Percentiles rank a stretch among this genome's conserved stretches.
phyloP scores from a whole-genome alignment of 306 rosid species.

The Astragalus glycyphyllos region DNA sequence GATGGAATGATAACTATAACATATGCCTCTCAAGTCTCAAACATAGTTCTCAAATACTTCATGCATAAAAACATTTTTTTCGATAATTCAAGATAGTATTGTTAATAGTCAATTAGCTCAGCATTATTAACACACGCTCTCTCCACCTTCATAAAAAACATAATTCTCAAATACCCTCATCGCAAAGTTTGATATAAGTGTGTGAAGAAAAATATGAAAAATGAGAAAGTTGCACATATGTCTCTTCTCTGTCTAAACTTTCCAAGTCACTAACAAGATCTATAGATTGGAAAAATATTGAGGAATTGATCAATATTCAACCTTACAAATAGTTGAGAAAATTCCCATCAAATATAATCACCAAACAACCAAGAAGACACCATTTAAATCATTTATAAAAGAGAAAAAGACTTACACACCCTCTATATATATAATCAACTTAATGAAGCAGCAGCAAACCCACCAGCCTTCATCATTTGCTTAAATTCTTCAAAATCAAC shows the following conservation, averaged over 20 bases:
- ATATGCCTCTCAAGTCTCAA: no score
- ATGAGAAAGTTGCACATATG: neutral
- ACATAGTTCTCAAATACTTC: no score
- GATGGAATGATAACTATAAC: no score
- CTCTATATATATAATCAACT: slow-evolving; percentile 22
- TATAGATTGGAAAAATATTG: slow-evolving; percentile 4
- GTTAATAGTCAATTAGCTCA: no score
- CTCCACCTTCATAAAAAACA: no score
- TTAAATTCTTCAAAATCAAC: slow-evolving; percentile 50
- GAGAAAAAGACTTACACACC: neutral
- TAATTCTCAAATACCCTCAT: no score
- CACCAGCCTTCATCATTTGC: slow-evolving; percentile 58
- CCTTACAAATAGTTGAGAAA: slow-evolving; percentile 28
- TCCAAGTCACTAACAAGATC: neutral
- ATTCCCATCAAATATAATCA: slow-evolving; percentile 38
- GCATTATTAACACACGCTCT: no score
- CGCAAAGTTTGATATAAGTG: neutral
- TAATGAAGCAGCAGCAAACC: slow-evolving; percentile 34
- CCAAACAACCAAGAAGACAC: neutral
- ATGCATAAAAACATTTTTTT: no score
- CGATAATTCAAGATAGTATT: no score
- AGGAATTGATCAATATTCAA: slow-evolving; percentile 18
- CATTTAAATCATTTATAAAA: slow-evolving; percentile 21
- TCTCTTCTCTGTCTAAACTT: slow-evolving; percentile 1
- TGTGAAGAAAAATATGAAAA: slow-evolving; percentile 1